Base-by-base conservation (phyloP, 495 filamentous ascomycete species). In the Pseudevernia furfuracea region DNA sequence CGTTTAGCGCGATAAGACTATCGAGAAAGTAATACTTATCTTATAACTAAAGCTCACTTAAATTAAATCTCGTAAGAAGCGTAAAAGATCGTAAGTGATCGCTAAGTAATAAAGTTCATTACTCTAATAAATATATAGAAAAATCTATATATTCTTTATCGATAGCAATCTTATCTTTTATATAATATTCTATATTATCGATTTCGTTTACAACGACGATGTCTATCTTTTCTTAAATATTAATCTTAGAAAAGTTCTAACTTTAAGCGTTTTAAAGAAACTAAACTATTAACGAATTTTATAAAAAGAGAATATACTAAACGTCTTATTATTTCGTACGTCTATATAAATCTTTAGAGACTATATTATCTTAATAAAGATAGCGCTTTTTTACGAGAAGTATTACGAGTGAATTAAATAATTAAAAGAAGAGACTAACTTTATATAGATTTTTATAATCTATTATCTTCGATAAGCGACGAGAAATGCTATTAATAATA, bases 401-500 rank as follows among this genome's bases (percentile, higher is more conserved):
- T 66, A 62, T 58, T 12, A 66, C n/a, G 23, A 44, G 32, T 66
- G 21, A 23, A 23, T 66, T 1, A 66, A 62, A 28, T 39, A 19
- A 2, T 49, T 66, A 48, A 41, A 43, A n/a, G 10, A 62, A 37
- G 49, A 66, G 37, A 62, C 41, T n/a, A 56, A 63, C 55, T 68
- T 70, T 34, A 9, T 66, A 15, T 44, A 68, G 21, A 46, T 64
- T 23, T 56, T 70, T 17, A 68, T 58, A 21, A 68, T 34, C 8
- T 70, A 70, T 61, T 70, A 38, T 62, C 60, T 70, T 23, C 66
- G 55, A 34, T 37, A 48, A 46, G 63, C 53, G 39, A 60, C 38
- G 30, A 60, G 28, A 41, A 70, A 70, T 60, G 53, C 59, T 7
- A 68, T 70, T 32, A 67, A 68, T 46, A 25, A 59, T 70, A 44